Evolutionary conservation across 176 grass and related monocot genomes (phyloP).

Genomic region (Zoysia pacifica): DNA sequence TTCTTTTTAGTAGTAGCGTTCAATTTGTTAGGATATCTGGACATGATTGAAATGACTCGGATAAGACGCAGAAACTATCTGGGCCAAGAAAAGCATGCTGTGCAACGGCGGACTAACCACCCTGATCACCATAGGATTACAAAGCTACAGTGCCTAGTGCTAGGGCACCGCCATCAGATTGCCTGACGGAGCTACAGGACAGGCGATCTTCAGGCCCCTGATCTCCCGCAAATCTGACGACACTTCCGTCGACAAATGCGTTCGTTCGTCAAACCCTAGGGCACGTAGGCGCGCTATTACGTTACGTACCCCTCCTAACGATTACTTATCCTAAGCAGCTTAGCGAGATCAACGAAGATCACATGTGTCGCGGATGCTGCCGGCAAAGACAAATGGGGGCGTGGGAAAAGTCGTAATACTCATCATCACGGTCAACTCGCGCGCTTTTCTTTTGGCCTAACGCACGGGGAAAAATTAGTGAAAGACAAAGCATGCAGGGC

Average conservation of each 20-base stretch:
- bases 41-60: background rate
- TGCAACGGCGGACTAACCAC: background rate
- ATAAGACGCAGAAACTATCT: slow-evolving; percentile 5
- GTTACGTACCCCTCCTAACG: background rate
- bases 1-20: too few relatives aligned
- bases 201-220: slow-evolving; percentile 10
- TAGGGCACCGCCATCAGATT: background rate
- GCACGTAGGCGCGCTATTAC: slow-evolving; percentile 4
- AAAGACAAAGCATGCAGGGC: too few relatives aligned
- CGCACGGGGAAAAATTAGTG: background rate
- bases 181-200: slow-evolving; percentile 15
- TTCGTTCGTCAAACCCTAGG: slow-evolving; percentile 24
- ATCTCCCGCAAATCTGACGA: background rate
- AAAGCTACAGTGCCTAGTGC: too few relatives aligned
- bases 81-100: slow-evolving; percentile 14
- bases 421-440: slow-evolving; percentile 12
- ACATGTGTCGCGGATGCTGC: slow-evolving; percentile 33
- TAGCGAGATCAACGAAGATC: slow-evolving; percentile 20
- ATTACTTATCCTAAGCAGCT: slow-evolving; percentile 18
- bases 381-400: slow-evolving; percentile 30
- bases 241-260: background rate
- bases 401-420: background rate
- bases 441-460: slow-evolving; percentile 38
- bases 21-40: too few relatives aligned
- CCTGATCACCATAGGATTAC: too few relatives aligned